Percentiles rank a stretch among this genome's conserved stretches.
phyloP scores from a whole-genome alignment of 2,329 filamentous ascomycete species.

The Calonectria crousiana region DNA sequence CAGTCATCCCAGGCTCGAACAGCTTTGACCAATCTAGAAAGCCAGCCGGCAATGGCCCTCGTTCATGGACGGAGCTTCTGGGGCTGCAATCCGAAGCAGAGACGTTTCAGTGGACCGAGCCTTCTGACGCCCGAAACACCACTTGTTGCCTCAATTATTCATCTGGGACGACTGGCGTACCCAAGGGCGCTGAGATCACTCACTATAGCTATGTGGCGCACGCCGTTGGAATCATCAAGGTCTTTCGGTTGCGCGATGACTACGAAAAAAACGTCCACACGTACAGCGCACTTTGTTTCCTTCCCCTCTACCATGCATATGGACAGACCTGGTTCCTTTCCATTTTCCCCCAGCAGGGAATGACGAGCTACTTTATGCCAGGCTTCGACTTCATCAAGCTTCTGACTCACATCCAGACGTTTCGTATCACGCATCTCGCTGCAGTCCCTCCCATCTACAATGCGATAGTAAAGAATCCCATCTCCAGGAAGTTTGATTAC shows the following conservation, averaged over 20 bases:
- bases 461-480: constrained; percentile 77
- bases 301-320: constrained; percentile 82
- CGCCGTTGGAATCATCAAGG: constrained; percentile 64
- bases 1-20: constrained; percentile 51
- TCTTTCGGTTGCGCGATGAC: constrained; percentile 47
- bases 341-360: constrained; percentile 62
- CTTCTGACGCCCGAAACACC: constrained; percentile 59
- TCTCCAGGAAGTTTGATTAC: constrained; percentile 75
- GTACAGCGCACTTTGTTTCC: constrained; percentile 69
- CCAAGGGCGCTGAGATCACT: constrained; percentile 85
- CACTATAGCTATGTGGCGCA: constrained; percentile 83
- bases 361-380: constrained; percentile 82
- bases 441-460: constrained; percentile 83
- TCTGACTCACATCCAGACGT: constrained; percentile 75
- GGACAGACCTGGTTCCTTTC: constrained; percentile 78
- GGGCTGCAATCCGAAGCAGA: constrained; percentile 53
- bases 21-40: not conserved
- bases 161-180: constrained; percentile 81
- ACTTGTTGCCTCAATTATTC: constrained; percentile 83
- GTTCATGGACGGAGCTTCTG: constrained; percentile 74
- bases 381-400: constrained; percentile 81
- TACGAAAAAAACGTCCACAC: constrained; percentile 53
- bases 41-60: not conserved
- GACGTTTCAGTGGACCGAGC: constrained; percentile 72
- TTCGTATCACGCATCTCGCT: constrained; percentile 73